These are phyloP conservation scores for Chlorella sp. DNA, from an alignment of 139 green algal genomes.

Conservation along the genomic window DNA sequence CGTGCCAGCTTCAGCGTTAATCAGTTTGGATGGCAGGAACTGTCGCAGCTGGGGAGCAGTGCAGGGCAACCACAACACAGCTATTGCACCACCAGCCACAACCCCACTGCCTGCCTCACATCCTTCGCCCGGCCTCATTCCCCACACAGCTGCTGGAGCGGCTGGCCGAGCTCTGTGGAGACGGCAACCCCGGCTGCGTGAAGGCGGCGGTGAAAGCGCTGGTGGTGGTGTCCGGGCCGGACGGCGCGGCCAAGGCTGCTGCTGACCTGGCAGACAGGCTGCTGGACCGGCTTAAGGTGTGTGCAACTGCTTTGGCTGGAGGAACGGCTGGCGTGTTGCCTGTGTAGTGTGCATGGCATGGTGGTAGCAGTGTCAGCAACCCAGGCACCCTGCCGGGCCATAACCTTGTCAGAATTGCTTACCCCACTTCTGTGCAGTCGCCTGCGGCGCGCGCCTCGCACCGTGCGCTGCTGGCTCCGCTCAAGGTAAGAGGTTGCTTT, in stretches of 20 bases:
- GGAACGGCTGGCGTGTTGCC: too few species aligned
- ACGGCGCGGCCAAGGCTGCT: conserved; percentile 20
- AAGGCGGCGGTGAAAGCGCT: conserved; percentile 47
- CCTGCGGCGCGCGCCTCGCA: too few species aligned
- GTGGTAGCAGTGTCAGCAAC: too few species aligned
- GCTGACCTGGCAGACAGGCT: conserved; percentile 46
- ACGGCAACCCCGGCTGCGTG: conserved; percentile 1
- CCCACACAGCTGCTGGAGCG: not conserved
- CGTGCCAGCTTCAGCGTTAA: not conserved
- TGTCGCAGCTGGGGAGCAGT: too few species aligned
- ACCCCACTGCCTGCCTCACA: not conserved
- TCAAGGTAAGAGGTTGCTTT: not conserved
- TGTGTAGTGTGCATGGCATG: too few species aligned
- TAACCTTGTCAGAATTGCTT: too few species aligned
- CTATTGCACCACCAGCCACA: too few species aligned
- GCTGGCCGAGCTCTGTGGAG: conserved; percentile 26
- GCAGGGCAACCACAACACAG: too few species aligned
- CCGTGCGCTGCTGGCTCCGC: too few species aligned
- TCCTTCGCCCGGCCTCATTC: not conserved
- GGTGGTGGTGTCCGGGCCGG: conserved; percentile 32
- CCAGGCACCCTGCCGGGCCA: too few species aligned
- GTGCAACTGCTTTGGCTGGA: not conserved
- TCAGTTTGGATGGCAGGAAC: too few species aligned
- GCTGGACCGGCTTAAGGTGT: conserved; percentile 23
- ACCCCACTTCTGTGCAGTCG: too few species aligned